Evolutionary conservation across 2,329 filamentous ascomycete genomes (phyloP).

Genomic region (Beauveria rudraprayagi): DNA sequence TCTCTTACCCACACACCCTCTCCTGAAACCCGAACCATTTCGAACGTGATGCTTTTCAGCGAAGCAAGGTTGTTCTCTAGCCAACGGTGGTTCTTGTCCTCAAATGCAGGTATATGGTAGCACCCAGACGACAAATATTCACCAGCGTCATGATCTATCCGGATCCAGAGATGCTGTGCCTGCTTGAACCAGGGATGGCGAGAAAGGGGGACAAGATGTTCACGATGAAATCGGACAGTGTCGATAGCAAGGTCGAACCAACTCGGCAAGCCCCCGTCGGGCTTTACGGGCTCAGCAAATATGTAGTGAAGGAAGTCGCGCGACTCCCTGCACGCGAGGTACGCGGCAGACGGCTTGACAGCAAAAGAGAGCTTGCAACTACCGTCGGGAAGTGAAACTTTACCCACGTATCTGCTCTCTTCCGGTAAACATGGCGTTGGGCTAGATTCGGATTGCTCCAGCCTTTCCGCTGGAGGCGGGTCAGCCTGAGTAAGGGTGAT

Average conservation of each 20-base stretch:
- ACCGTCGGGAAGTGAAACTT: not conserved
- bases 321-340: slow-evolving; percentile 3
- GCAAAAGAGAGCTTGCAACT: not conserved
- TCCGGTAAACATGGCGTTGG: no score
- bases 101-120: not conserved
- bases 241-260: not conserved
- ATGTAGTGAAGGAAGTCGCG: not conserved
- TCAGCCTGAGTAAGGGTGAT: not conserved
- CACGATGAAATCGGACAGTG: not conserved
- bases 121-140: not conserved
- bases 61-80: not conserved
- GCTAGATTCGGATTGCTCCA: no score
- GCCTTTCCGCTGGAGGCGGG: not conserved
- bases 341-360: slow-evolving; percentile 3
- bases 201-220: not conserved
- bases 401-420: not conserved
- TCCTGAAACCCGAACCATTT: not conserved
- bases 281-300: slow-evolving; percentile 3
- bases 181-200: slow-evolving; percentile 5
- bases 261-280: not conserved
- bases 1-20: no score
- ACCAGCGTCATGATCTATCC: not conserved
- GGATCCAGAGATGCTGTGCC: not conserved
- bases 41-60: not conserved
- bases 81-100: not conserved